Base-by-base conservation (phyloP, 208 protist species). In the Leishmania aethiopica region DNA sequence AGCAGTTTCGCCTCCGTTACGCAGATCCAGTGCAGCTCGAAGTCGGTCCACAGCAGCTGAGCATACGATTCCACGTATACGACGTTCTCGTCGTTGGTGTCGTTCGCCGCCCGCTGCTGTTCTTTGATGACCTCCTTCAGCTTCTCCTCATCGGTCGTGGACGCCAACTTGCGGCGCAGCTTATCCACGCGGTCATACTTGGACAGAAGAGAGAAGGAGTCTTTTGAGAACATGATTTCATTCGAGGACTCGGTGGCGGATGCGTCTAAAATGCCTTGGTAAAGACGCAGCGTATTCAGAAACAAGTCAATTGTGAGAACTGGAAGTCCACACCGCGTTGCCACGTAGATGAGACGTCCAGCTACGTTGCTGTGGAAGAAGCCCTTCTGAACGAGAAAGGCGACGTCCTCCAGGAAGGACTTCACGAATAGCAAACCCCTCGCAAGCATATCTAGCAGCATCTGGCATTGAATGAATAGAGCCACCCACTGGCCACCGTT, bases 391-490 rank as follows among this genome's bases (percentile, higher is more conserved):
- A 93, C 89, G 28, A 97, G 85, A 62, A 96, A 97, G 25, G 94
- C 94, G 19, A 96, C 80, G 81, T 98, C 95, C 78, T 98, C 95
- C 51, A 86, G 94, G n/a, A 97, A 91, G 1, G 92, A 96, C 77
- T 98, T 98, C 42, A 93, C 73, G 79, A 92, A 97, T 78, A 97
- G 85, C 35, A 98, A 88, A 8, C 84, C 80, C 40, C 95, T 85
- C 22, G 95, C 95, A 35, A 96, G 66, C 83, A 98, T 93, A 84
- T 98, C 95, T 55, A 93, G 85, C 32, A 97, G 87, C 95, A 98
- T 98, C 84, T 98, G 95, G n/a, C 86, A 93, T 80, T 98, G 95
- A 78, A 98, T 93, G 74, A 97, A 98, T 49, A 96, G 84, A 22
- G 93, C 90, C 59, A 97, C 86, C 92, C 89, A 97, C 80, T 93